phyloP scores from a whole-genome alignment of 2,329 filamentous ascomycete genomes.

The Xylaria sp. region DNA sequence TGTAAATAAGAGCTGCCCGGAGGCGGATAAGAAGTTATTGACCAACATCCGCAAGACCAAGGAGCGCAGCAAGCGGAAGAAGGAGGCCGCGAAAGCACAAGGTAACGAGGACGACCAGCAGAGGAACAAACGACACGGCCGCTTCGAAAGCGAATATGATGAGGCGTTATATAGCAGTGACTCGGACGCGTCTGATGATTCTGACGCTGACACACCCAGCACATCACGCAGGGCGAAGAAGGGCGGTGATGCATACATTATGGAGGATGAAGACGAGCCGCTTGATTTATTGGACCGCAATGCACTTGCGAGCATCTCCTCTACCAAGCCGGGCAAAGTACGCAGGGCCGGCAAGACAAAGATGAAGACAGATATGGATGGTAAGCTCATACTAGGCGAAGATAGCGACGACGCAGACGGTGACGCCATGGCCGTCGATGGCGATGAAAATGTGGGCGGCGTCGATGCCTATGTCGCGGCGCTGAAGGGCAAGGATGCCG shows the following conservation, averaged over 20 bases:
- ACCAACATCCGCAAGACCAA: conserved; percentile 95
- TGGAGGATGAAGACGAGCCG: conserved; percentile 94
- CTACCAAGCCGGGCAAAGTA: conserved; percentile 80
- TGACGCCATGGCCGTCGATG: conserved; percentile 72
- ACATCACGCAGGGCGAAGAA: conserved; percentile 62
- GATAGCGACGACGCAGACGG: conserved; percentile 60
- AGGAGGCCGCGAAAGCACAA: conserved; percentile 72
- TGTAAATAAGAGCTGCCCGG: conserved; percentile 83
- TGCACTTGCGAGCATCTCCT: conserved; percentile 91
- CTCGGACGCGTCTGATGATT: conserved; percentile 71
- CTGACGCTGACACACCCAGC: conserved; percentile 67
- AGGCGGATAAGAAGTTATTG: conserved; percentile 88
- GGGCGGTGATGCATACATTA: conserved; percentile 81
- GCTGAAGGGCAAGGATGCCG: conserved; percentile 73
- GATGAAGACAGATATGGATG: conserved; percentile 78
- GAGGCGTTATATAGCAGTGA: conserved; percentile 91
- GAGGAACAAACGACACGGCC: conserved; percentile 63
- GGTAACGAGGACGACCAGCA: conserved; percentile 66
- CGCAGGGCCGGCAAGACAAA: conserved; percentile 66
- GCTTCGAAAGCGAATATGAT: conserved; percentile 93
- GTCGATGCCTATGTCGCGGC: conserved; percentile 77
- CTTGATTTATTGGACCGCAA: conserved; percentile 91
- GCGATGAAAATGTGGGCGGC: conserved; percentile 61
- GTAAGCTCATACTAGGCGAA: conserved; percentile 80
- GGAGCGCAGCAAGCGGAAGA: conserved; percentile 90